Conservation (phyloP, 768 basidiomycete genomes). For the Suillus placidus region DNA sequence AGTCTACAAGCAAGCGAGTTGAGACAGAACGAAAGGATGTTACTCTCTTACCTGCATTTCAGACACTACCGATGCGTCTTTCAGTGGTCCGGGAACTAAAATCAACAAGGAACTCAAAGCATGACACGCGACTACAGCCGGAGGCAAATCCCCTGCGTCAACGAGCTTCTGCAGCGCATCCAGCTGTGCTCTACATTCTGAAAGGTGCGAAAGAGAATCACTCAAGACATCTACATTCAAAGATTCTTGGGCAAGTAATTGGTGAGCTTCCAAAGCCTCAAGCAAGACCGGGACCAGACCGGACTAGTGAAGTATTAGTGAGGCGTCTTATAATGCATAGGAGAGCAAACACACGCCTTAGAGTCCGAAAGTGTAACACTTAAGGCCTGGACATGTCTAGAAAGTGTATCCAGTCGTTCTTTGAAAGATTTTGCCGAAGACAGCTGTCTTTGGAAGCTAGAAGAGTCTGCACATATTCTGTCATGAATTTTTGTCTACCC, state of each 20-base stretch:
- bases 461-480: constrained; percentile 66
- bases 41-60: constrained; percentile 58
- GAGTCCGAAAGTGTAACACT: constrained; percentile 54
- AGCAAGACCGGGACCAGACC: constrained; percentile 68
- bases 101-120: constrained; percentile 48
- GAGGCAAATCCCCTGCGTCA: constrained; percentile 61
- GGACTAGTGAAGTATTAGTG: constrained; percentile 45
- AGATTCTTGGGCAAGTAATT: constrained; percentile 62
- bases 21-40: background rate
- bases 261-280: constrained; percentile 58
- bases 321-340: constrained; percentile 11
- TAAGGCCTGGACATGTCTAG: constrained; percentile 55
- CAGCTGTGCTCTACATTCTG: constrained; percentile 52
- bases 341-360: constrained; percentile 47
- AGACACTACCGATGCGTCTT: constrained; percentile 49
- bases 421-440: constrained; percentile 66
- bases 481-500: constrained; percentile 69
- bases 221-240: constrained; percentile 54
- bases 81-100: constrained; percentile 52
- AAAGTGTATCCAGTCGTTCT: constrained; percentile 53
- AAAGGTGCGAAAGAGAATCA: constrained; percentile 57
- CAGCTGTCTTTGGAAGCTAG: constrained; percentile 65
- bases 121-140: constrained; percentile 53
- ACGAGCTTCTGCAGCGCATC: constrained; percentile 48
- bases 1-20: constrained; percentile 41